These are phyloP conservation scores for Ophiostoma sp. DNA, from an alignment of 2,329 filamentous ascomycete genomes.

Conservation along the genomic window DNA sequence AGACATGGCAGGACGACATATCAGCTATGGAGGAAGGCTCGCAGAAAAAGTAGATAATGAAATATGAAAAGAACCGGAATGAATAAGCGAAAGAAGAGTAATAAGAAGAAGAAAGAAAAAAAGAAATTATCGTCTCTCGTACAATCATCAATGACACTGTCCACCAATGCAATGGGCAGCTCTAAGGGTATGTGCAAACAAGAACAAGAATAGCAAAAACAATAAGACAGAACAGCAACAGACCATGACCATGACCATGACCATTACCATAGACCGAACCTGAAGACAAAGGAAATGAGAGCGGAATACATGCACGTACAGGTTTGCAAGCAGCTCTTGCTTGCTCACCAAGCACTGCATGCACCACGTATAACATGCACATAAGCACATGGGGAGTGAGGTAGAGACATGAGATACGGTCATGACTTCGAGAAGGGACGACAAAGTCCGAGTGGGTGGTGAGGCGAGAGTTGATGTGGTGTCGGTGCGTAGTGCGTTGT, in stretches of 20 bases:
- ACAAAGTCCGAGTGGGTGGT: too few relatives aligned
- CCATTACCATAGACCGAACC: conserved; percentile 3
- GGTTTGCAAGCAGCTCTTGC: neutral
- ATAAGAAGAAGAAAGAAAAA: conserved; percentile 10
- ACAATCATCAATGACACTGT: conserved; percentile 8
- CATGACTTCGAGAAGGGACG: too few relatives aligned
- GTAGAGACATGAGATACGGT: too few relatives aligned
- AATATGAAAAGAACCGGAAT: neutral
- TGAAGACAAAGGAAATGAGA: conserved; percentile 10
- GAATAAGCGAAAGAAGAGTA: neutral
- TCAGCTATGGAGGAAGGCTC: conserved; percentile 10
- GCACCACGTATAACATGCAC: too few relatives aligned
- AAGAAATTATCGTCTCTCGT: conserved; percentile 9
- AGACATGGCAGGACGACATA: neutral
- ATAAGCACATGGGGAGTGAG: too few relatives aligned
- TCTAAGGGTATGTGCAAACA: conserved; percentile 14
- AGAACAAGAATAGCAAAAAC: conserved; percentile 17
- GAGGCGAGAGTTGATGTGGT: neutral
- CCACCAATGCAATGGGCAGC: conserved; percentile 8
- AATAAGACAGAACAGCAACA: neutral
- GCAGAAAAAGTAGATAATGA: neutral
- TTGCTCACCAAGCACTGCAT: neutral
- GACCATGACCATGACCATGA: conserved; percentile 4
- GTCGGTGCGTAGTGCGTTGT: neutral
- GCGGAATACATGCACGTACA: neutral